Base-by-base conservation (phyloP, 305 asterid species). In the Plantago lanceolata region DNA sequence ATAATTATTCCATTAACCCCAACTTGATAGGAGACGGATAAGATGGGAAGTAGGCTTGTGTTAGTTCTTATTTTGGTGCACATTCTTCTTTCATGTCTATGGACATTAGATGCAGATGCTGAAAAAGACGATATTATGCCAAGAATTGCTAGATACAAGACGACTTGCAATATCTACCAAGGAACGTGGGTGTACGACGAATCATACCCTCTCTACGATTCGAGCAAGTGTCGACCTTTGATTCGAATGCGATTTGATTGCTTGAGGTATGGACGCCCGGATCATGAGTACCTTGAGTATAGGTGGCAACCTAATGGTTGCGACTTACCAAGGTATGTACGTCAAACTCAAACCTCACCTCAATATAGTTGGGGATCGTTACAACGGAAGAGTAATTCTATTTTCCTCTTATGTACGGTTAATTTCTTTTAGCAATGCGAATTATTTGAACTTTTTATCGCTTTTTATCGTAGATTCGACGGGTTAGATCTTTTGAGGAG, bases 291-390 rank as follows among this genome's bases (percentile, higher is more conserved):
- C 44, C 85, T 81, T 44, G 75, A 83, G 45, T 81, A 79, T 31
- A 67, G 89, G 69, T 85, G 93, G 89, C 85, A 85, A 31, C 89
- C 93, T 37, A 52, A 35, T 12, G 58, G 65, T 8, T 85, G 96
- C 64, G 20, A 80, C 56, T 56, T 85, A 37, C 83, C 91, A 4
- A 68, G 78, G 94, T 85, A 68, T 6, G 33, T 48, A 14, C 5
- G 15, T 15, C 3, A 28, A 55, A 19, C n/a, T 5, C 50, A 0
- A 4, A 15, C 17, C 17, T 12, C 17, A 6, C 17, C 17, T 47
- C 17, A 18, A 16, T 3, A 7, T n/a, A 15, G 6, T 63, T 14
- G 28, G 28, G 28, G 28, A 24, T 13, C 16, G 18, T 57, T 16
- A n/a, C n/a, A 26, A n/a, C n/a, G n/a, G n/a, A n/a, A n/a, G n/a